Evolutionary conservation across 1,284 basidiomycete species (phyloP).

Genomic region (Pulchroboletus neoregius): DNA sequence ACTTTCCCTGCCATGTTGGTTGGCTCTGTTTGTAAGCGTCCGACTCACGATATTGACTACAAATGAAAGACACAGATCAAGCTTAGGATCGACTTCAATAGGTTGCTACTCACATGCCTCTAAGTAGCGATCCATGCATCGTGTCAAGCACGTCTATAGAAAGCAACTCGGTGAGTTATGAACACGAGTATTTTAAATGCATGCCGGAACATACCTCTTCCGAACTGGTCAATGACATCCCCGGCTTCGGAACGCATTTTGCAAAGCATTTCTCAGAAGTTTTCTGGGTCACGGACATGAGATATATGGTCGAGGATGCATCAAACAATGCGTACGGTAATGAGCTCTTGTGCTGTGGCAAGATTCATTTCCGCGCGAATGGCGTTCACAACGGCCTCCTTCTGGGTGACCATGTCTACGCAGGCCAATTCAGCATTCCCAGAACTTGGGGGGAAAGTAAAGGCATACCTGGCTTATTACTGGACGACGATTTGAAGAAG

Average conservation of each 20-base stretch:
- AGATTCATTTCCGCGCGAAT: slow-evolving; percentile 70
- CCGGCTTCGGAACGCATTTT: slow-evolving; percentile 78
- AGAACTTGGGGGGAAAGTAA: background rate
- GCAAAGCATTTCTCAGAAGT: slow-evolving; percentile 72
- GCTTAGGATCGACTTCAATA: background rate
- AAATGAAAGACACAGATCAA: slow-evolving; percentile 3
- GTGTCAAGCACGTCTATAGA: slow-evolving; percentile 62
- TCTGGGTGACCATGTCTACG: slow-evolving; percentile 55
- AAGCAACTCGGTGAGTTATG: slow-evolving; percentile 2
- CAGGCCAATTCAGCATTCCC: slow-evolving; percentile 2
- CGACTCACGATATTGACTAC: slow-evolving; percentile 72
- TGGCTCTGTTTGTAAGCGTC: slow-evolving; percentile 57
- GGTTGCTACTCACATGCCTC: slow-evolving; percentile 64
- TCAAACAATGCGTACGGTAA: slow-evolving; percentile 51
- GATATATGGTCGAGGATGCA: background rate
- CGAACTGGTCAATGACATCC: slow-evolving; percentile 59
- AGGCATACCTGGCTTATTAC: slow-evolving; percentile 35
- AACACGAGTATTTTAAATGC: background rate
- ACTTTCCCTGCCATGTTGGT: slow-evolving; percentile 27
- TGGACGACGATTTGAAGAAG: slow-evolving; percentile 42
- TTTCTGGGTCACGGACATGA: slow-evolving; percentile 45
- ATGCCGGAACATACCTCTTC: slow-evolving; percentile 55
- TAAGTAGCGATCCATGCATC: slow-evolving; percentile 78
- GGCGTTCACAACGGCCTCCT: slow-evolving; percentile 67
- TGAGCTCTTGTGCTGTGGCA: slow-evolving; percentile 76